Conservation (phyloP, 495 filamentous ascomycete species). For the Physcia stellaris region DNA sequence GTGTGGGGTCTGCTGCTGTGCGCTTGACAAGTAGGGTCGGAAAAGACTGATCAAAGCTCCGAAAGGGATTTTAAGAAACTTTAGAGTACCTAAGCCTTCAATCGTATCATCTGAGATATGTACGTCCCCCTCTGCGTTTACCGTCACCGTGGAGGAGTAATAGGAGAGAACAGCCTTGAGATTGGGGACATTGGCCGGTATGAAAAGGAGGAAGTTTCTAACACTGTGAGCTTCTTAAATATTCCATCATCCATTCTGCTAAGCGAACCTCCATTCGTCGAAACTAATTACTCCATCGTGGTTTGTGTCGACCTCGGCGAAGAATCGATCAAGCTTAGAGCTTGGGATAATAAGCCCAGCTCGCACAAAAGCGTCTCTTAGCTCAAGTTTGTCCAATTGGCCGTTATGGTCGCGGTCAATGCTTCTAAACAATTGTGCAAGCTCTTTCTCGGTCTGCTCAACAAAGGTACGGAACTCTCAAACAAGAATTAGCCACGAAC, state of each 20-base stretch:
- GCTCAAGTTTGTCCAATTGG: constrained; percentile 74
- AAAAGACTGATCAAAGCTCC: constrained; percentile 35
- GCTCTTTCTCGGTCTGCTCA: constrained; percentile 66
- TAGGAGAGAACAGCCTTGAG: constrained; percentile 82
- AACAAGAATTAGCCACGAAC: background rate
- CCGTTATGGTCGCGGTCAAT: constrained; percentile 83
- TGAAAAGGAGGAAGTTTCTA: constrained; percentile 91
- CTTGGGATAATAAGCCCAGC: constrained; percentile 69
- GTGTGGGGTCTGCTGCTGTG: background rate
- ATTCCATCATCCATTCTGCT: background rate
- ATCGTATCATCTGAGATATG: constrained; percentile 76
- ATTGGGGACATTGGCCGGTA: constrained; percentile 59
- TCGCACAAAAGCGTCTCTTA: constrained; percentile 59
- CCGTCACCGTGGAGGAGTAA: constrained; percentile 76
- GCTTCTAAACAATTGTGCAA: constrained; percentile 66
- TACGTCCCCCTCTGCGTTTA: constrained; percentile 92
- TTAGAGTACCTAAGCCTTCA: constrained; percentile 82
- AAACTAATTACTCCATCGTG: constrained; percentile 80
- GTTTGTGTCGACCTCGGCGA: constrained; percentile 78
- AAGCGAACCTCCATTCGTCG: constrained; percentile 80
- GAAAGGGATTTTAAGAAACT: constrained; percentile 61
- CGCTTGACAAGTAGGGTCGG: background rate
- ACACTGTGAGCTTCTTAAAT: constrained; percentile 11
- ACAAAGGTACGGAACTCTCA: constrained; percentile 84
- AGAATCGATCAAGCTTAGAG: constrained; percentile 70